phyloP scores from a whole-genome alignment of 1,284 basidiomycete genomes.

The Moesziomyces antarcticus region DNA sequence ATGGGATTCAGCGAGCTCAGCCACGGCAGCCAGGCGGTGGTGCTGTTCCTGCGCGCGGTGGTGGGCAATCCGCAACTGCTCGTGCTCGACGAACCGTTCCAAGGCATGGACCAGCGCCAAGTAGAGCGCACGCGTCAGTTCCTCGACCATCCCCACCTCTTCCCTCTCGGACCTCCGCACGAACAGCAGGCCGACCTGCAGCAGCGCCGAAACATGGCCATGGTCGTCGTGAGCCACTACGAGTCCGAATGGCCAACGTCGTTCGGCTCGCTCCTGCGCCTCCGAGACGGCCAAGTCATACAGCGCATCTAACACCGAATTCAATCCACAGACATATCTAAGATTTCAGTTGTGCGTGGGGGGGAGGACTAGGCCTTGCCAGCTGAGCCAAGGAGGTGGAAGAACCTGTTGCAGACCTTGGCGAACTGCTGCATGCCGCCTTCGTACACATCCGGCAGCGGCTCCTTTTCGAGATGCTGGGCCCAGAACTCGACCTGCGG shows the following conservation, averaged over 20 bases:
- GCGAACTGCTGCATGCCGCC: conserved; percentile 33
- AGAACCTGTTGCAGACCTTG: conserved; percentile 29
- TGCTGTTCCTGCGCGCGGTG: conserved; percentile 59
- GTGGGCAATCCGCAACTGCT: conserved; percentile 57
- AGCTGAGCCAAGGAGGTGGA: conserved; percentile 28
- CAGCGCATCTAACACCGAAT: conserved; percentile 27
- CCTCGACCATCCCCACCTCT: conserved; percentile 40
- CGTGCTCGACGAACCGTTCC: conserved; percentile 66
- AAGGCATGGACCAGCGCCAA: conserved; percentile 61
- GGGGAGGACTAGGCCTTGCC: conserved; percentile 17
- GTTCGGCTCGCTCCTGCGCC: conserved; percentile 51
- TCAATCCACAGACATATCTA: too few species aligned
- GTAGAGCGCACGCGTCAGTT: conserved; percentile 43
- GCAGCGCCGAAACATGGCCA: conserved; percentile 32
- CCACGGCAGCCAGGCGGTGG: conserved; percentile 60
- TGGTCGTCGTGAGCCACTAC: conserved; percentile 65
- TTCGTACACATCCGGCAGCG: conserved; percentile 45
- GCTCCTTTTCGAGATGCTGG: conserved; percentile 16
- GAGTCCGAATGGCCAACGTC: conserved; percentile 60
- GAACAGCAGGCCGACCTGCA: conserved; percentile 22
- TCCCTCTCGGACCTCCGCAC: conserved; percentile 9
- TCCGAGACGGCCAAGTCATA: conserved; percentile 49
- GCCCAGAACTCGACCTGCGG: conserved; percentile 44
- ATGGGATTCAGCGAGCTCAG: conserved; percentile 43
- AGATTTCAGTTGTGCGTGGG: too few species aligned